Base-by-base conservation (phyloP, 1,284 basidiomycete species). In the Phaffia rhodozyma region DNA sequence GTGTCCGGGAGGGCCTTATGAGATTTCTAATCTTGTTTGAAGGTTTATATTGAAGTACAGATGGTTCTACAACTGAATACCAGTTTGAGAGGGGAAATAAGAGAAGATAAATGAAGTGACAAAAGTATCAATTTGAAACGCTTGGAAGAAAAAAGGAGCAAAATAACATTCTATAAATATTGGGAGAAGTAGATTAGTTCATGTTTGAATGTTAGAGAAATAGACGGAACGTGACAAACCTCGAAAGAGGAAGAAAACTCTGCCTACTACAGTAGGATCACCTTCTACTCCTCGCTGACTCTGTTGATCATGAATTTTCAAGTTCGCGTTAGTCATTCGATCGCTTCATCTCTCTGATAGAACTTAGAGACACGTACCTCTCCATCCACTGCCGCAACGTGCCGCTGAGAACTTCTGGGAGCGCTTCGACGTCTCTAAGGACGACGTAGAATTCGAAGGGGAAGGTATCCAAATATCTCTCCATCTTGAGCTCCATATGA, bases 381-480 rank as follows among this genome's bases (percentile, higher is more conserved):
- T 73, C 70, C 71, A 76, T 75, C 76, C 76, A 99, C 74, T 98
- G 93, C 69, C 91, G 85, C 66, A 98, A 78, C 1, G 92, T 97
- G 53, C 86, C 85, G n/a, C 89, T 82, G 67, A 99, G 78, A 18
- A 97, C 90, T 62, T 91, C 88, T 0, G 96, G 96, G 53, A 99
- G 78, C 5, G 91, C 85, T 74, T 96, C 91, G 50, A 96, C 91
- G 70, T 89, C 84, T 66, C 91, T 80, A 55, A 99, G 78, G 21
- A 99, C 88, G 58, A 97, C 87, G 70, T 93, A 98, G 75, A 96
- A 96, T 77, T 97, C 91, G 78, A 98, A 98, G 0, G 96, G 96
- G 83, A 99, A 98, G 3, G 90, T 87, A 73, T 97, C 92, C 70
- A 97, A 76, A 75, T 97, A 97, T 58, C 89, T 83, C 70, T 87